A percentile compares a stretch with the other conserved stretches of the same genome.
Evolutionary conservation across 2,329 filamentous ascomycete genomes (phyloP).

Genomic region (Penicillium sp.): DNA sequence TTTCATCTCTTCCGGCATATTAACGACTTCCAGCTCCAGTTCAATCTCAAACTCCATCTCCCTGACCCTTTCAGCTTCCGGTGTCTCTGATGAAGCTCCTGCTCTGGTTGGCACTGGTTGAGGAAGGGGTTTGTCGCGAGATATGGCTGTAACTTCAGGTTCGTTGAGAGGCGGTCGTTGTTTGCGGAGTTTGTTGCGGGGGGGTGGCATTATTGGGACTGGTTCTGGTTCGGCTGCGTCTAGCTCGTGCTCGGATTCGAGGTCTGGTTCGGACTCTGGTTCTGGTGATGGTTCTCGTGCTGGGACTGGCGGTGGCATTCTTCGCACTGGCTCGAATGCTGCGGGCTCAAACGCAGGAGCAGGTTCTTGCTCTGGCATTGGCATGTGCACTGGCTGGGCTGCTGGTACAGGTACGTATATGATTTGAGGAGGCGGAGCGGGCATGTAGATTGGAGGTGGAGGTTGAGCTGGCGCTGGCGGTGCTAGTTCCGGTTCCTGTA

Average conservation of each 20-base stretch:
- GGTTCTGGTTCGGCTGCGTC: background rate
- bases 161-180: background rate
- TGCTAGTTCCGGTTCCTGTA: background rate
- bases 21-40: background rate
- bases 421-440: background rate
- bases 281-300: background rate
- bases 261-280: background rate
- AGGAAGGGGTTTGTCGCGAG: background rate
- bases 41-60: too few species aligned
- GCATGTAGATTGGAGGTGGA: background rate
- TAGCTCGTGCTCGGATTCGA: background rate
- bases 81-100: background rate
- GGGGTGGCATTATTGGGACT: background rate
- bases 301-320: background rate
- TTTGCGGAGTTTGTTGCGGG: background rate
- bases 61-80: too few species aligned
- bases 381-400: background rate
- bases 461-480: background rate
- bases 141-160: background rate
- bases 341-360: background rate
- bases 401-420: background rate
- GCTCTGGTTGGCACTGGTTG: background rate
- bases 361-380: background rate
- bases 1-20: background rate
- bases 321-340: background rate